phyloP scores from a whole-genome alignment of 345 rosid genomes.

The Salix purpurea region DNA sequence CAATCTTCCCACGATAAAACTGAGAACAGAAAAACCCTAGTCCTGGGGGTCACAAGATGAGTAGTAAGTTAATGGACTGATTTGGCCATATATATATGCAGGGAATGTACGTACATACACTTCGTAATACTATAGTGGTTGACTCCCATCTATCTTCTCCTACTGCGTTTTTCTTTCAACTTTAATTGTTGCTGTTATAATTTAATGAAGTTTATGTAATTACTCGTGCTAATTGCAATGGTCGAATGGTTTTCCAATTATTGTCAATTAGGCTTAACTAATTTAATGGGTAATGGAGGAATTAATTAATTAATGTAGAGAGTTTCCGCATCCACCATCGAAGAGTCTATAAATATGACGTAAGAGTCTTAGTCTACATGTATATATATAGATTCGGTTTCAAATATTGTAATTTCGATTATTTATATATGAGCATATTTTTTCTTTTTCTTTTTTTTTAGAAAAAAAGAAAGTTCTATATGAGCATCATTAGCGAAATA shows the following conservation, averaged over 20 bases:
- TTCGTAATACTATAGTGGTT: not conserved
- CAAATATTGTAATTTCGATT: not conserved
- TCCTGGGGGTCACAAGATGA: not conserved
- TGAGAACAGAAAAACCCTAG: not conserved
- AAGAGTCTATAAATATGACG: not conserved
- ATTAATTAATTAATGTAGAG: too few relatives aligned
- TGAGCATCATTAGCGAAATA: not conserved
- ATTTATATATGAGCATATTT: not conserved
- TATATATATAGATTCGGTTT: not conserved
- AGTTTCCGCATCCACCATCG: not conserved
- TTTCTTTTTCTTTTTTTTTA: too few relatives aligned
- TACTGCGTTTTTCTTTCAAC: not conserved
- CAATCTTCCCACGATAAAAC: not conserved
- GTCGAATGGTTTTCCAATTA: not conserved
- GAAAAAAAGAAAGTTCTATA: not conserved
- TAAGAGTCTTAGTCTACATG: not conserved
- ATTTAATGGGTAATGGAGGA: too few relatives aligned
- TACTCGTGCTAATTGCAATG: not conserved
- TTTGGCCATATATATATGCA: too few relatives aligned
- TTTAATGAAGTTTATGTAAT: not conserved
- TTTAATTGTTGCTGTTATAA: not conserved
- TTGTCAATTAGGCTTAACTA: not conserved
- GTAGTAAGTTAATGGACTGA: not conserved
- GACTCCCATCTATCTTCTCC: not conserved
- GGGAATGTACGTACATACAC: not conserved